These are phyloP conservation scores for Hyaloperonospora brassicae DNA, from an alignment of 352 stramenopile genomes.

Conservation along the genomic window DNA sequence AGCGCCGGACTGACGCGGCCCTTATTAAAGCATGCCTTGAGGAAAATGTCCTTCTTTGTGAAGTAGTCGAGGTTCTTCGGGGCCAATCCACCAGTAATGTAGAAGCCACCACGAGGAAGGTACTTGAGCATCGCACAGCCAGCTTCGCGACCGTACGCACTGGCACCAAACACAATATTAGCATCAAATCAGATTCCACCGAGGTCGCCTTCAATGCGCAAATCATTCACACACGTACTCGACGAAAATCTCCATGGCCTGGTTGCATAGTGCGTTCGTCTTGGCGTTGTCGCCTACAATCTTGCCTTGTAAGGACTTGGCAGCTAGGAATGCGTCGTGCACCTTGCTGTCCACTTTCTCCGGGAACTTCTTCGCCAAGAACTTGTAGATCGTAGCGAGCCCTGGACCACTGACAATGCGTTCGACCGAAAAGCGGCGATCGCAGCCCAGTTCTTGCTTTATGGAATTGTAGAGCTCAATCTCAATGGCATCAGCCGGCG, in stretches of 20 bases:
- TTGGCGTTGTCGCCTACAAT: conserved; percentile 87
- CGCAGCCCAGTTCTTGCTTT: conserved; percentile 78
- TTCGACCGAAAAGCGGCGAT: conserved; percentile 91
- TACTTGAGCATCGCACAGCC: conserved; percentile 93
- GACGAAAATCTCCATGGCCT: conserved; percentile 93
- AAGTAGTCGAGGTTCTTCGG: conserved; percentile 96
- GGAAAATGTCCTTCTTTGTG: conserved; percentile 68
- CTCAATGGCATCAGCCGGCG: conserved; percentile 82
- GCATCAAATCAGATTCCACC: conserved; percentile 4
- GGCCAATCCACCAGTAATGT: conserved; percentile 94
- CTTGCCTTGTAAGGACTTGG: conserved; percentile 67
- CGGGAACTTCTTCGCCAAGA: conserved; percentile 88
- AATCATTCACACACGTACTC: conserved; percentile 39
- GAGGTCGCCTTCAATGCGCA: not conserved
- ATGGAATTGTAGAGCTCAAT: conserved; percentile 81
- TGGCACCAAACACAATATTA: conserved; percentile 16
- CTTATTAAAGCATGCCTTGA: conserved; percentile 84
- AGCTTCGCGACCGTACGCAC: conserved; percentile 91
- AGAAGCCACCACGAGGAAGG: conserved; percentile 93
- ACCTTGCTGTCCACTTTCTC: conserved; percentile 79
- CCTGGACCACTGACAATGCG: conserved; percentile 92
- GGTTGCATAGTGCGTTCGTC: conserved; percentile 68
- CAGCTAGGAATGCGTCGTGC: conserved; percentile 50
- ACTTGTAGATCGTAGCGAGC: conserved; percentile 94
- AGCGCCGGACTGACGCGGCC: conserved; percentile 79